A percentile compares a stretch with the other conserved stretches of the same genome.
These are phyloP conservation scores for Argentina anserina DNA, from an alignment of 306 rosid species.

Conservation along the genomic window DNA sequence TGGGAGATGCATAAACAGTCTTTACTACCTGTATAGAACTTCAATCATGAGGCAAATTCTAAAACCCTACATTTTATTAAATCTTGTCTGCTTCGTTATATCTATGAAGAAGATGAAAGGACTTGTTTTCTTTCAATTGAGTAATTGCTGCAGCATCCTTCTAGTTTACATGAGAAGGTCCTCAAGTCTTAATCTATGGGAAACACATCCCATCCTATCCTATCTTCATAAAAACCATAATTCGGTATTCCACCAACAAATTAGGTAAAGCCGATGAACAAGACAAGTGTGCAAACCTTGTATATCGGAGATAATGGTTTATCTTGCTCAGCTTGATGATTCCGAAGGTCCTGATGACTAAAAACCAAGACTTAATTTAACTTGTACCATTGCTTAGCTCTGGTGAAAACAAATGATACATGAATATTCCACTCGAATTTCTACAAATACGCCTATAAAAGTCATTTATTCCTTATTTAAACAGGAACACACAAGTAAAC, in stretches of 20 bases:
- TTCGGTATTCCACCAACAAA: background rate
- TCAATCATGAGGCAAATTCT: background rate
- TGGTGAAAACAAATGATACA: background rate
- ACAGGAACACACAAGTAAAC: background rate
- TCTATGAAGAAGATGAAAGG: background rate
- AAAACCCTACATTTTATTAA: background rate
- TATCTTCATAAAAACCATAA: background rate
- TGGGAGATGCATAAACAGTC: conserved; percentile 97
- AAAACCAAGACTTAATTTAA: conserved; percentile 30
- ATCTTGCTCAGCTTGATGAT: conserved; percentile 56
- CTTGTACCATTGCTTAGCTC: conserved; percentile 23
- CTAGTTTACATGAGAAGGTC: background rate
- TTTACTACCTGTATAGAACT: conserved; percentile 70
- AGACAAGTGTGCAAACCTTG: conserved; percentile 45
- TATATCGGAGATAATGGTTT: conserved; percentile 79
- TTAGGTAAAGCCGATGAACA: background rate
- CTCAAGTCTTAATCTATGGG: background rate
- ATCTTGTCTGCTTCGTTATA: background rate
- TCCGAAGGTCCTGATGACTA: conserved; percentile 78
- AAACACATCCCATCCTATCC: background rate
- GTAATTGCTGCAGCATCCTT: background rate
- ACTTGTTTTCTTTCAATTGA: background rate
- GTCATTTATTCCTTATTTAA: background rate
- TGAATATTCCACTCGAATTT: background rate
- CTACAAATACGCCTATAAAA: too few species aligned